Conservation (phyloP, 2,329 filamentous ascomycete species). For the Clarireedia hainanense region DNA sequence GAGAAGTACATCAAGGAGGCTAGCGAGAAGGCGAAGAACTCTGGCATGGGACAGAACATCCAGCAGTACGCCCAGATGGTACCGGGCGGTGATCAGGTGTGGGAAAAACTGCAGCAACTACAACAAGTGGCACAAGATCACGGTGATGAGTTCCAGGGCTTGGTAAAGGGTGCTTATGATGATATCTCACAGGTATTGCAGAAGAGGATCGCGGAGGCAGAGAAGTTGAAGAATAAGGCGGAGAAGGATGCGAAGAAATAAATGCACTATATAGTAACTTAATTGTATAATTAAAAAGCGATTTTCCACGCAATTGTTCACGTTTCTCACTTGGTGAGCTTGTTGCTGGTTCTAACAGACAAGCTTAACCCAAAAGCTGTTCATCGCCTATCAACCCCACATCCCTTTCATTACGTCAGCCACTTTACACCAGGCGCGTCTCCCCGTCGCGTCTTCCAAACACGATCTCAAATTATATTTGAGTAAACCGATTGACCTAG, state of each 20-base stretch:
- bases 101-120: slow-evolving; percentile 58
- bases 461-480: neutral
- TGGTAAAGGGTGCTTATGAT: slow-evolving; percentile 60
- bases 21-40: slow-evolving; percentile 53
- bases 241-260: slow-evolving; percentile 20
- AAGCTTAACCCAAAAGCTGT: neutral
- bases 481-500: neutral
- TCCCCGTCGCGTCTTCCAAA: slow-evolving; percentile 3
- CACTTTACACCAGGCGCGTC: slow-evolving; percentile 6
- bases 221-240: slow-evolving; percentile 50
- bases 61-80: slow-evolving; percentile 59
- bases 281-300: neutral
- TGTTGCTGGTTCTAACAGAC: neutral
- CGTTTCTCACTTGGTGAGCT: too few species aligned
- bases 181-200: slow-evolving; percentile 59
- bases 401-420: neutral
- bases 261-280: neutral
- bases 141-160: slow-evolving; percentile 59
- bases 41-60: slow-evolving; percentile 16
- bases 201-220: slow-evolving; percentile 47
- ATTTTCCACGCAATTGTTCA: neutral
- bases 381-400: neutral
- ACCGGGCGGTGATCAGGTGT: slow-evolving; percentile 54
- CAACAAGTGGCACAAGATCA: slow-evolving; percentile 59
- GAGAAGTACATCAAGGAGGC: slow-evolving; percentile 54